Percentiles rank a stretch among this genome's conserved stretches.
phyloP scores from a whole-genome alignment of 2,329 filamentous ascomycete genomes.

The Fusarium mangiferae region DNA sequence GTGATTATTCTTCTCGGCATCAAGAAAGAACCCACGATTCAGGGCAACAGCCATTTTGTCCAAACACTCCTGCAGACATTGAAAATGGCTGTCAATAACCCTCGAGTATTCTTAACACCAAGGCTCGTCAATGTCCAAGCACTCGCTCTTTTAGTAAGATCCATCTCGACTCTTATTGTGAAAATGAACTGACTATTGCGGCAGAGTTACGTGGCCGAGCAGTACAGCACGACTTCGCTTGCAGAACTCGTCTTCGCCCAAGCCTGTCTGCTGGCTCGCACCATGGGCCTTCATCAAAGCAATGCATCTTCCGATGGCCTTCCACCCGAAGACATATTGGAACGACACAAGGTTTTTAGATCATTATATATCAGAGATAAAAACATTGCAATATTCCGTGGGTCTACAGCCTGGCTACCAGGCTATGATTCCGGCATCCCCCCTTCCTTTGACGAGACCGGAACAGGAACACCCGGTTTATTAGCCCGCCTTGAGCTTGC shows the following conservation, averaged over 20 bases:
- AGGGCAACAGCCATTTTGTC: conserved; percentile 39
- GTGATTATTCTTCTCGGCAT: conserved; percentile 40
- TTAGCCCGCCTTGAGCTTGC: conserved; percentile 37
- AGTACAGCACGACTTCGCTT: conserved; percentile 40
- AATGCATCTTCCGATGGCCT: conserved; percentile 11
- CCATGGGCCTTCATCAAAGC: conserved; percentile 42
- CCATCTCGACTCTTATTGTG: no score
- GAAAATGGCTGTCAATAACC: conserved; percentile 43
- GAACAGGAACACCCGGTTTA: conserved; percentile 1
- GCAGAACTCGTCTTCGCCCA: conserved; percentile 42
- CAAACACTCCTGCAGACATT: conserved; percentile 42
- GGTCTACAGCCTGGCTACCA: conserved; percentile 35
- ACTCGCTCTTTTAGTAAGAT: conserved; percentile 38
- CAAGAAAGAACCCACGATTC: conserved; percentile 35
- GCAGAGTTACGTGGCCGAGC: conserved; percentile 42
- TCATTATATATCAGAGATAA: conserved; percentile 43
- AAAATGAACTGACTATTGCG: background rate
- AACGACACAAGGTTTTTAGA: conserved; percentile 39
- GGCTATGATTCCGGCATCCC: conserved; percentile 26
- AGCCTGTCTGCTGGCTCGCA: conserved; percentile 41
- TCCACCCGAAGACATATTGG: conserved; percentile 20
- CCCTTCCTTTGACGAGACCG: background rate
- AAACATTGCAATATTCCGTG: conserved; percentile 36
- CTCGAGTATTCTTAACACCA: conserved; percentile 40
- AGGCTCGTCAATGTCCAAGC: conserved; percentile 42